These are phyloP conservation scores for Candida broadrunensis DNA, from an alignment of 805 yeast species.

Conservation along the genomic window DNA sequence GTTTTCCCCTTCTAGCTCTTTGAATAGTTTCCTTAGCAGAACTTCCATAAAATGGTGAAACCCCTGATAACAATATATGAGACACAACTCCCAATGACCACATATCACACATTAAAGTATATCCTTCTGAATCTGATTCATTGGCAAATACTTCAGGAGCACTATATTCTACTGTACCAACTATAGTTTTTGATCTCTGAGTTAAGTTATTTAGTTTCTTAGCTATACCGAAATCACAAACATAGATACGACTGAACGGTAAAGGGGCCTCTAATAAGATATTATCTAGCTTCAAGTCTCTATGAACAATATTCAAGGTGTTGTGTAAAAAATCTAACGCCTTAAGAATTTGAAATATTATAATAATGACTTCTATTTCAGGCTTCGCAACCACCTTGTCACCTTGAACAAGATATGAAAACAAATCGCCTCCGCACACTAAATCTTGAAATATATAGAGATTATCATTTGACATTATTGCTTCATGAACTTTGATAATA, in stretches of 20 bases:
- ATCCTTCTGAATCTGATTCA: constrained; percentile 31
- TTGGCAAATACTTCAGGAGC: constrained; percentile 60
- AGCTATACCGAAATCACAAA: constrained; percentile 68
- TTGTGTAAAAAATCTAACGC: constrained; percentile 57
- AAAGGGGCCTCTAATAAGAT: constrained; percentile 53
- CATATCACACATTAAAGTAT: constrained; percentile 57
- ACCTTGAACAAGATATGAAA: constrained; percentile 49
- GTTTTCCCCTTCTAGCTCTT: constrained; percentile 34
- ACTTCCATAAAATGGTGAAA: constrained; percentile 58
- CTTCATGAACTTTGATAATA: constrained; percentile 43
- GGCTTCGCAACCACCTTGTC: constrained; percentile 39
- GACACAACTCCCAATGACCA: constrained; percentile 68
- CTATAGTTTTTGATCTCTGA: constrained; percentile 46
- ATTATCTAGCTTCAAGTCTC: constrained; percentile 68
- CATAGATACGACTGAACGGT: constrained; percentile 49
- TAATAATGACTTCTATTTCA: constrained; percentile 53
- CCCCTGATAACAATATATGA: constrained; percentile 59
- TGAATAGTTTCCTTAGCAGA: constrained; percentile 23
- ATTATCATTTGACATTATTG: constrained; percentile 20
- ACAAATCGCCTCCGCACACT: constrained; percentile 57
- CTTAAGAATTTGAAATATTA: constrained; percentile 52
- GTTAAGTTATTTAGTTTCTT: constrained; percentile 11
- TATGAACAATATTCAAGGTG: constrained; percentile 51
- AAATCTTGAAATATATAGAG: constrained; percentile 49
- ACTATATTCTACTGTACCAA: constrained; percentile 67